Percentiles rank a stretch among this genome's conserved stretches.
Evolutionary conservation across 2,329 filamentous ascomycete genomes (phyloP).

Genomic region (Oidium heveae): DNA sequence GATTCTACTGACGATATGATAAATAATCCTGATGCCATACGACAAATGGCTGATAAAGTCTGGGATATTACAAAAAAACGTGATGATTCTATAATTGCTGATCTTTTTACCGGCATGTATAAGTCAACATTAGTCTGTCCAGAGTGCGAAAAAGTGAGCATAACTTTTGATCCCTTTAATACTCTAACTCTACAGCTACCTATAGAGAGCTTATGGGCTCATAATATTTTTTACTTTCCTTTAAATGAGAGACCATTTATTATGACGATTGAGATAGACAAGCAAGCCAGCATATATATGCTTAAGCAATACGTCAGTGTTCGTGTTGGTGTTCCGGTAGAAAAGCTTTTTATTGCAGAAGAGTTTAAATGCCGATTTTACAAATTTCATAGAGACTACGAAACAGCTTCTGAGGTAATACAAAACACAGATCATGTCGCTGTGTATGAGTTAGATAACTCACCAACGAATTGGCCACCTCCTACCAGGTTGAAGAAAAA

Average conservation of each 20-base stretch:
- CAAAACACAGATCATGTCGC: constrained; percentile 33
- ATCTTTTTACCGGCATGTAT: constrained; percentile 93
- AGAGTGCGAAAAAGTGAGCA: constrained; percentile 78
- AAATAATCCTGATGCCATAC: constrained; percentile 52
- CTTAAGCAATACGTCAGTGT: constrained; percentile 48
- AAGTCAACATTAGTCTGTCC: constrained; percentile 93
- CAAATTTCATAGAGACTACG: constrained; percentile 53
- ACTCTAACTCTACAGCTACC: constrained; percentile 80
- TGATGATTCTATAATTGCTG: constrained; percentile 85
- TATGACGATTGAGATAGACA: constrained; percentile 58
- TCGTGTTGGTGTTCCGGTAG: constrained; percentile 35
- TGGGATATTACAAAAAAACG: constrained; percentile 80
- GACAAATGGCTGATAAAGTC: constrained; percentile 63
- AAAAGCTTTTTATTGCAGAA: constrained; percentile 55
- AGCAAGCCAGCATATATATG: constrained; percentile 40
- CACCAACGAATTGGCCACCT: constrained; percentile 53
- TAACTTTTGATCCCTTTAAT: constrained; percentile 95
- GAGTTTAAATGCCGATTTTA: constrained; percentile 69
- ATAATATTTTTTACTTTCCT: constrained; percentile 53
- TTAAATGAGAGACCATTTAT: constrained; percentile 43
- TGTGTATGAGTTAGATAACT: constrained; percentile 53
- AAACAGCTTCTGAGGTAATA: constrained; percentile 48
- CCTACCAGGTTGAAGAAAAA: constrained; percentile 15
- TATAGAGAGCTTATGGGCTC: constrained; percentile 58
- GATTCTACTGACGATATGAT: constrained; percentile 96